Evolutionary conservation across 345 rosid species (phyloP), one percentile per base, ranked within the genome.

Genomic region (Turritis glabra): DNA sequence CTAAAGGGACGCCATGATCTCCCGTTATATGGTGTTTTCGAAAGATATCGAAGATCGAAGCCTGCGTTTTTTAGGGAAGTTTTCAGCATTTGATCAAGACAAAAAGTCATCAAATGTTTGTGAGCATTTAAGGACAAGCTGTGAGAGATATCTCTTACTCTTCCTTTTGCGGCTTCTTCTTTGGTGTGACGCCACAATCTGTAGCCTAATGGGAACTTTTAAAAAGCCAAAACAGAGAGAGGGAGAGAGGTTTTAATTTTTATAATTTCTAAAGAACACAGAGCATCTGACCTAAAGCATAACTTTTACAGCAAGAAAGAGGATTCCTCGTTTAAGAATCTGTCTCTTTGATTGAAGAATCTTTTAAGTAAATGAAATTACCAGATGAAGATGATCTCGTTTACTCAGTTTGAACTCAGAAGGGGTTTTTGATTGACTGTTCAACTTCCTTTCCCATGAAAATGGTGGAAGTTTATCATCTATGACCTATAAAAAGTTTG

Each of bases 1-100:
- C 96, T 72, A 90, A 54, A 67, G 96, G 91, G 65, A 90, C 67
- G 1, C 89, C 96, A 44, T 86, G 93, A 74, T 84, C 88, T 76
- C 89, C 80, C 1, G 89, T 82, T 53, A 82, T 13, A 64, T 58
- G 73, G 23, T 68, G 91, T 76, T 82, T 86, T 67, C 81, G 84
- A 60, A 76, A 68, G 51, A 83, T 75, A 55, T 90, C 87, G 50
- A 84, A 85, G 55, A 90, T 79, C 8, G 89, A 32, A 30, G 73
- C 74, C 96, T 90, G 82, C 59, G 65, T 8, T 15, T 21, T 66
- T 38, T 19, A 1, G 2, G 2, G 1, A 33, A 23, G n/a, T 27
- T 37, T 25, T 67, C 25, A 67, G 10, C 5, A 27, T 41, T 38
- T 41, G 30, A 61, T 23, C 7, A 43, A 14, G 27, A 60, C 30